These are phyloP conservation scores for Syzygium syzygioides DNA, from an alignment of 441 rosid genomes.

Conservation along the genomic window DNA sequence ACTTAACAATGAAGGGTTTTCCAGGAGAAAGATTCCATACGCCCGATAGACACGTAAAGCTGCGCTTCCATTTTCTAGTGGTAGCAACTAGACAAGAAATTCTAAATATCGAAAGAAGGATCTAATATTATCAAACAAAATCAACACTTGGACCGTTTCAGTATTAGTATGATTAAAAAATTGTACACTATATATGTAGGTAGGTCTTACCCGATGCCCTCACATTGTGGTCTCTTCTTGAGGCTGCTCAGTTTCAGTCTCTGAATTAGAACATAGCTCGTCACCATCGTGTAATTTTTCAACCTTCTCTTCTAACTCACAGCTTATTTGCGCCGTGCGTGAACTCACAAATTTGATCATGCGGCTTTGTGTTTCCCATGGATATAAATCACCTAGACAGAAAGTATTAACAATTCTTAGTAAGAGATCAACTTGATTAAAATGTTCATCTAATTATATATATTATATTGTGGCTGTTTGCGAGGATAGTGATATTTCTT, in stretches of 20 bases:
- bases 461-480: too few relatives aligned
- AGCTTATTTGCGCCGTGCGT: neutral
- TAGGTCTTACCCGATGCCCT: neutral
- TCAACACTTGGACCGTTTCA: neutral
- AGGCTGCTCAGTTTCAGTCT: neutral
- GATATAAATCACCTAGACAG: neutral
- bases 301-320: neutral
- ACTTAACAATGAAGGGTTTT: neutral
- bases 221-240: neutral
- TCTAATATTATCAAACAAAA: too few relatives aligned
- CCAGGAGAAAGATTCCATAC: neutral
- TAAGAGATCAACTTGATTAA: too few relatives aligned
- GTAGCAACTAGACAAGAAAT: neutral
- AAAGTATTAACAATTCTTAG: neutral
- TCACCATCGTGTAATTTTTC: neutral
- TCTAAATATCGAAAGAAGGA: neutral
- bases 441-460: too few relatives aligned
- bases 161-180: too few relatives aligned
- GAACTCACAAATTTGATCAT: neutral
- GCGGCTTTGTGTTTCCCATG: neutral
- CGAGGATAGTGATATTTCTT: too few relatives aligned
- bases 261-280: neutral
- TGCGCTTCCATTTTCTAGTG: neutral
- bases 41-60: accelerated
- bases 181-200: neutral